phyloP scores from a whole-genome alignment of 768 basidiomycete species.

The Tricholoma furcatifolium region DNA sequence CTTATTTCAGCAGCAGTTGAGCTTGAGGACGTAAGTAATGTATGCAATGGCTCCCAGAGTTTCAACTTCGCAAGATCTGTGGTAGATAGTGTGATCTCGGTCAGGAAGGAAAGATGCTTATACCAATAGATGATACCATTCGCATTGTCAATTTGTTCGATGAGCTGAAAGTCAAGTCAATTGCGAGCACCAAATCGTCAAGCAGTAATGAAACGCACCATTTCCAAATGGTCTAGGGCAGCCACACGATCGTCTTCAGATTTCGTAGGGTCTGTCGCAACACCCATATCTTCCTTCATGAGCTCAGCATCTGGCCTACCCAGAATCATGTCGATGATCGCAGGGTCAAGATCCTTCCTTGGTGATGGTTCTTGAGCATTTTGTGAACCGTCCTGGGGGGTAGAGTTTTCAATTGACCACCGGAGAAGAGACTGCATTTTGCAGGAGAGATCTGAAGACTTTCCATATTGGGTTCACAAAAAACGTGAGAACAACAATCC shows the following conservation, averaged over 20 bases:
- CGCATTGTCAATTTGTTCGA: slow-evolving; percentile 90
- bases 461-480: slow-evolving; percentile 12
- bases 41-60: slow-evolving; percentile 78
- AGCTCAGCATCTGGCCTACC: slow-evolving; percentile 79
- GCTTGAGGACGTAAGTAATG: slow-evolving; percentile 51
- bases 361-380: slow-evolving; percentile 31
- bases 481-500: slow-evolving; percentile 17
- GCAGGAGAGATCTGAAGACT: not conserved
- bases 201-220: slow-evolving; percentile 48
- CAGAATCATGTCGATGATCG: slow-evolving; percentile 80
- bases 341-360: slow-evolving; percentile 68
- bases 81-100: not conserved
- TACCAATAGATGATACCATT: slow-evolving; percentile 57
- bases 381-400: slow-evolving; percentile 28
- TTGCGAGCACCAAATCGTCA: not conserved
- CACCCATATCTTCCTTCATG: slow-evolving; percentile 78
- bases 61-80: slow-evolving; percentile 67
- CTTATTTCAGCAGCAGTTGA: slow-evolving; percentile 64
- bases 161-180: slow-evolving; percentile 45
- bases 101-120: not conserved
- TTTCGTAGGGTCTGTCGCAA: slow-evolving; percentile 56
- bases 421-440: slow-evolving; percentile 75
- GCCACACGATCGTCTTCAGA: slow-evolving; percentile 58
- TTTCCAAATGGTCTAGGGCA: slow-evolving; percentile 83
- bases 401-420: slow-evolving; percentile 79